Conservation (phyloP, 352 stramenopile genomes). For the Phytophthora ohioensis region DNA sequence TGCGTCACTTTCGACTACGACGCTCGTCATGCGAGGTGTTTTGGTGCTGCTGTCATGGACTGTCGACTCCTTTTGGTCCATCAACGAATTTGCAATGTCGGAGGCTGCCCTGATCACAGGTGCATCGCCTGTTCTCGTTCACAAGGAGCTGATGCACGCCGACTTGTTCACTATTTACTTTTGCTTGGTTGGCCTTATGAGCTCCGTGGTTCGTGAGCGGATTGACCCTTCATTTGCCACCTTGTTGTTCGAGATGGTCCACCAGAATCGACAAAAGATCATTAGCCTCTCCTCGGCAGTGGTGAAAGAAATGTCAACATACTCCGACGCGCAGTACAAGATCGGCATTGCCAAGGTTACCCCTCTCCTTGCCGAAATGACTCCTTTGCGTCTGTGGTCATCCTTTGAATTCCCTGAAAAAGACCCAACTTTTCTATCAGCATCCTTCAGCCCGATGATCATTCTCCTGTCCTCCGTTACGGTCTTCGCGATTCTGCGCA, state of each 20-base stretch:
- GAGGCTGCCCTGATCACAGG: constrained; percentile 20
- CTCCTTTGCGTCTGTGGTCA: constrained; percentile 27
- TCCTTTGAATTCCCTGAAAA: constrained; percentile 30
- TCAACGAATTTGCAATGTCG: constrained; percentile 42
- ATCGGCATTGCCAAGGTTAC: constrained; percentile 25
- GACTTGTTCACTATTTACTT: constrained; percentile 37
- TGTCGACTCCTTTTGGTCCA: constrained; percentile 40
- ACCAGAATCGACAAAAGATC: constrained; percentile 17
- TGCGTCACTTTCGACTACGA: constrained; percentile 38
- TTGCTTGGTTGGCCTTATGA: constrained; percentile 24
- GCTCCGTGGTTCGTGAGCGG: constrained; percentile 28
- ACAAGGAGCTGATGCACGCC: constrained; percentile 41
- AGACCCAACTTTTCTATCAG: constrained; percentile 18
- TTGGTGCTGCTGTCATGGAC: constrained; percentile 40
- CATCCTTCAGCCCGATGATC: constrained; percentile 27
- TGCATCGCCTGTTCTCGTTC: constrained; percentile 14
- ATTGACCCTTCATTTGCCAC: constrained; percentile 31
- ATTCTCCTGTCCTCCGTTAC: constrained; percentile 19
- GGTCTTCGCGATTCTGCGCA: constrained; percentile 18
- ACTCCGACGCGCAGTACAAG: constrained; percentile 14
- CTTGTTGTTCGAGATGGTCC: constrained; percentile 28
- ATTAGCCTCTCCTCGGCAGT: constrained; percentile 9
- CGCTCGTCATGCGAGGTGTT: constrained; percentile 28
- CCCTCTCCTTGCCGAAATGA: constrained; percentile 16
- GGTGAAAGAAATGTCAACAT: constrained; percentile 9